phyloP scores from a whole-genome alignment of 108 stramenopile genomes.

The Cylindrotheca fusiformis region DNA sequence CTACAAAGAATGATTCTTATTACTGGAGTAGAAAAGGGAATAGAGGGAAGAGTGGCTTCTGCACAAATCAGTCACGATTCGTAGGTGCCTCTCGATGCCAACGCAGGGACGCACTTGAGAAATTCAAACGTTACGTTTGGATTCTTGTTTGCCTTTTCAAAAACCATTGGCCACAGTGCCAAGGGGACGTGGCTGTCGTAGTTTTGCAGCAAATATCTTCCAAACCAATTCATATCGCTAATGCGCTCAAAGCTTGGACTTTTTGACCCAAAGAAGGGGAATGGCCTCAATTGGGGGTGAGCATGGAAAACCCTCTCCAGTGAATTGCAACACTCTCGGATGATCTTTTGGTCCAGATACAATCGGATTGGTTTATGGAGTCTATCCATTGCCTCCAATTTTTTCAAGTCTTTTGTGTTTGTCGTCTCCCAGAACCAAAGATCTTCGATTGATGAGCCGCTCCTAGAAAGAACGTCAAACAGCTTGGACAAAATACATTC shows the following conservation, averaged over 20 bases:
- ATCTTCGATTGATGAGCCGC: not conserved
- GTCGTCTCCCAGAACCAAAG: not conserved
- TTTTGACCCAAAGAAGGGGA: not conserved
- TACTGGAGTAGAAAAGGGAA: no score
- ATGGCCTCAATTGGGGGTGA: not conserved
- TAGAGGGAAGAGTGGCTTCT: no score
- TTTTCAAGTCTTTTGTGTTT: not conserved
- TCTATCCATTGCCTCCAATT: not conserved
- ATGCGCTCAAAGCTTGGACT: not conserved
- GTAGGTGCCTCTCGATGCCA: no score
- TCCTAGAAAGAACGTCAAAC: not conserved
- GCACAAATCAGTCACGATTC: no score
- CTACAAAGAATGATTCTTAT: no score
- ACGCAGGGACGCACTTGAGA: not conserved
- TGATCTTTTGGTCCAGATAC: not conserved
- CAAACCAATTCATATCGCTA: not conserved
- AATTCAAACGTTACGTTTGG: not conserved
- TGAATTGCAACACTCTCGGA: not conserved
- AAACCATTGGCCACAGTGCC: not conserved
- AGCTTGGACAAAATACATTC: not conserved
- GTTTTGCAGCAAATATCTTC: not conserved
- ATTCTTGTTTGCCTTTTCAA: not conserved
- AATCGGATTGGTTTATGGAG: not conserved
- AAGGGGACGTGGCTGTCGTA: not conserved
- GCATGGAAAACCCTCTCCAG: not conserved